These are phyloP conservation scores for Aspergillus jensenii DNA, from an alignment of 2,329 filamentous ascomycete species.

Conservation along the genomic window DNA sequence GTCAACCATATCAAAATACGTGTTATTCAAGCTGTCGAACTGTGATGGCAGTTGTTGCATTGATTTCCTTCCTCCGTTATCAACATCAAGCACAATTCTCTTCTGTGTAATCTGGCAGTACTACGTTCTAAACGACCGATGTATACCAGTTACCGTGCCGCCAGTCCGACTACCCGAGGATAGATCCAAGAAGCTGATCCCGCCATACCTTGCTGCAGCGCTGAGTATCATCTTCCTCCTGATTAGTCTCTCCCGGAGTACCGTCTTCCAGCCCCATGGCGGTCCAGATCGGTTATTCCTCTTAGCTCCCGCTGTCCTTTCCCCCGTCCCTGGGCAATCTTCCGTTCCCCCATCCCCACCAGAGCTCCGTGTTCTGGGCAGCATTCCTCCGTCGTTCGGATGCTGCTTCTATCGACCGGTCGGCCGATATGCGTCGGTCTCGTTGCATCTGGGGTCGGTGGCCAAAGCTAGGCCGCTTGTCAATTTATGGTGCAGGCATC, in stretches of 20 bases:
- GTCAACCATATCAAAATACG: no score
- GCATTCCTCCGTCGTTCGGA: slow-evolving; percentile 12
- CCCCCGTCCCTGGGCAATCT: slow-evolving; percentile 1
- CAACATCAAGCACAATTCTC: neutral
- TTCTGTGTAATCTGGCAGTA: neutral
- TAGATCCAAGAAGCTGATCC: neutral
- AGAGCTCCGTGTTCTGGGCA: neutral
- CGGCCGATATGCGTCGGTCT: neutral
- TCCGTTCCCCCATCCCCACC: neutral
- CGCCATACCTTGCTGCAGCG: neutral
- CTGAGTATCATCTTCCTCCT: slow-evolving; percentile 4
- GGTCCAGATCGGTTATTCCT: slow-evolving; percentile 13
- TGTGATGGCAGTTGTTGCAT: no score
- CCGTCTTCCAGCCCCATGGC: slow-evolving; percentile 11
- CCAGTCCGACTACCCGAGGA: slow-evolving; percentile 11
- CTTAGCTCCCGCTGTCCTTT: slow-evolving; percentile 11
- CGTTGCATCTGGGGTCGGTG: neutral
- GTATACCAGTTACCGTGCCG: slow-evolving; percentile 4
- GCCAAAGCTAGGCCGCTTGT: neutral
- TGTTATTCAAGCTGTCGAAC: no score
- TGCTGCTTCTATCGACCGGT: neutral
- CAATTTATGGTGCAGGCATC: neutral
- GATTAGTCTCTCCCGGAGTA: slow-evolving; percentile 10
- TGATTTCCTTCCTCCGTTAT: no score
- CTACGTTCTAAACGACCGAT: neutral